These are phyloP conservation scores for Rachicladosporium sp. DNA, from an alignment of 2,329 filamentous ascomycete genomes.

Conservation along the genomic window DNA sequence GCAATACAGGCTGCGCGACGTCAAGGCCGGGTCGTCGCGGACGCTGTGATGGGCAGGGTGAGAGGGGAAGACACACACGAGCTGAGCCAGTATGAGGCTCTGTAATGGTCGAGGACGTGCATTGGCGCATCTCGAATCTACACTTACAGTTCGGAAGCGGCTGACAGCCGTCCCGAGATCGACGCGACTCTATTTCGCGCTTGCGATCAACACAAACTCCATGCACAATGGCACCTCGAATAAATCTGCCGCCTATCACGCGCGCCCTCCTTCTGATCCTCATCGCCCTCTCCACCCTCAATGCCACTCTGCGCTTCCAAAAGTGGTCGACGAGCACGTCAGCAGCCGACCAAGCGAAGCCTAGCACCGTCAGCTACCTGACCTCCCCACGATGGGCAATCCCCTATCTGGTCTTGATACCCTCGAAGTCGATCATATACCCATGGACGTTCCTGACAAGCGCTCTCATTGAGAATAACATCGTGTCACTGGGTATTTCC, in stretches of 20 bases:
- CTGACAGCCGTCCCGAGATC: too few species aligned
- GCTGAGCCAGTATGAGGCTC: too few species aligned
- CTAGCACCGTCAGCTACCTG: constrained; percentile 24
- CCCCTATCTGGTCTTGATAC: constrained; percentile 80
- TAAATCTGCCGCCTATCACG: constrained; percentile 88
- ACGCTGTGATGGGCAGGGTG: too few species aligned
- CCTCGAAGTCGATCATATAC: constrained; percentile 69
- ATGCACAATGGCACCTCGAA: constrained; percentile 35
- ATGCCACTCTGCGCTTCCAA: constrained; percentile 62
- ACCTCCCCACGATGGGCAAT: constrained; percentile 25
- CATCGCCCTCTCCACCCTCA: constrained; percentile 66
- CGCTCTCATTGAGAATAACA: constrained; percentile 82
- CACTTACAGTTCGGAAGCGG: too few species aligned
- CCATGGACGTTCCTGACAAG: constrained; percentile 87
- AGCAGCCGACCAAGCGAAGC: constrained; percentile 8
- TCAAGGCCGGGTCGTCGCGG: too few species aligned
- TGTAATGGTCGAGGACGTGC: too few species aligned
- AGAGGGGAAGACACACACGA: too few species aligned
- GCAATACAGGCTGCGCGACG: too few species aligned
- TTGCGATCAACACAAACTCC: too few species aligned
- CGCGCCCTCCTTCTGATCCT: constrained; percentile 66
- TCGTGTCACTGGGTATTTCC: constrained; percentile 72
- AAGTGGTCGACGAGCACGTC: constrained; percentile 41
- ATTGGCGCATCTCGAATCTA: too few species aligned
- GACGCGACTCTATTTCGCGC: too few species aligned